Evolutionary conservation across 176 grass and related monocot species (phyloP), one percentile per base, ranked within the genome.

Genomic region (Tillandsia fasciculata): DNA sequence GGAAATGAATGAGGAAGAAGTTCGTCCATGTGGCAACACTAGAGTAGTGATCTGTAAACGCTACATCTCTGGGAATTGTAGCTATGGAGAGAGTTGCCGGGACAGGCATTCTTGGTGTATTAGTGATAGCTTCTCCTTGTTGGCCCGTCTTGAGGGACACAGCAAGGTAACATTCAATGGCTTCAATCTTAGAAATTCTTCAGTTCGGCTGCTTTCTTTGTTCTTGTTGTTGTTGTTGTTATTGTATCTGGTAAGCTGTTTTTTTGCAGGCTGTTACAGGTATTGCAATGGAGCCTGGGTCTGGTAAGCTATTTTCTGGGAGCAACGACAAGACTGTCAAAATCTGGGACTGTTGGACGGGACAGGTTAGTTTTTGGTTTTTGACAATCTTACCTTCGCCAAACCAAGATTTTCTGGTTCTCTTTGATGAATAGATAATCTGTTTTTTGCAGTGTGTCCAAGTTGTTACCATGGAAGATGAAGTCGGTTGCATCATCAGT

Each of bases 401-500:
- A 28, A 49, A 27, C 14, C 56, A 2, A 50, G 3, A 12, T 10
- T 42, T 64, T 20, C 2, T 13, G 8, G 5, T 64, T 27, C 51
- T 11, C 9, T 24, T 11, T 76, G 18, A 15, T 67, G 11, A 5
- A 26, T 68, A 27, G 9, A 2, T 48, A 53, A 22, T n/a, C 42
- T 57, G 15, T 68, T n/a, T 54, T 15, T 23, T 26, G 11, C 42
- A 56, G 74, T 76, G 51, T 51, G 51, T 12, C n/a, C 49, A 64
- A 67, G 74, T 65, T 17, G 29, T 75, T 63, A 75, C 18, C 57
- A 48, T 76, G 50, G 64, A 50, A 67, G 74, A 27, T 48, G 74
- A 76, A 64, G 64, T 76, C 56, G 51, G 64, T 56, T 76, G 74
- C 49, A 54, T 76, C 63, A 76, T 57, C 27, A 76, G 50, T 48